Percentiles rank a stretch among this genome's conserved stretches.
These are phyloP conservation scores for Dactylis glomerata DNA, from an alignment of 176 grass and related monocot species.

Conservation along the genomic window DNA sequence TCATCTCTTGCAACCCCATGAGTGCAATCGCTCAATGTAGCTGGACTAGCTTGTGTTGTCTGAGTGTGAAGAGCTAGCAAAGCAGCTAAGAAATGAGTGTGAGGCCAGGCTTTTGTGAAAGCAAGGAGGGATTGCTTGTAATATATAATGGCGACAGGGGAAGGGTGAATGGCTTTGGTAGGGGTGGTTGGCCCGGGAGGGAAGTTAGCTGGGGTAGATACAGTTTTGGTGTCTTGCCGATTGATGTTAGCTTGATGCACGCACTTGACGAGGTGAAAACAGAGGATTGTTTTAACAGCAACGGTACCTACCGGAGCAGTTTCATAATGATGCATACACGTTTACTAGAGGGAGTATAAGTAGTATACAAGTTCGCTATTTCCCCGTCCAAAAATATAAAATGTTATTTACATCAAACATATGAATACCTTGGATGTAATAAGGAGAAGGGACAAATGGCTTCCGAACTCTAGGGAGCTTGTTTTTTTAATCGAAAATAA, in stretches of 20 bases:
- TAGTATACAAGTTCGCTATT: no score
- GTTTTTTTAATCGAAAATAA: no score
- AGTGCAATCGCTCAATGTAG: neutral
- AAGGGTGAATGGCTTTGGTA: neutral
- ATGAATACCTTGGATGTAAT: no score
- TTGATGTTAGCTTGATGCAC: neutral
- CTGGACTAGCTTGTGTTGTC: neutral
- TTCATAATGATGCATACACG: neutral
- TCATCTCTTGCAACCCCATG: slow-evolving; percentile 35
- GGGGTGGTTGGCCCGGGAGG: neutral
- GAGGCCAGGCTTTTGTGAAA: neutral
- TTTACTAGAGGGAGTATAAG: no score
- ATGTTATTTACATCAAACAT: no score
- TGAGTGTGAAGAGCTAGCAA: neutral
- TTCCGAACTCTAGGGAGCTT: no score
- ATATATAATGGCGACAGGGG: neutral
- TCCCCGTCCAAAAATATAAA: no score
- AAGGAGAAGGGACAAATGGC: no score
- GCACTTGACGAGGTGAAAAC: neutral
- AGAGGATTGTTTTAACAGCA: neutral
- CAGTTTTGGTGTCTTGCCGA: neutral
- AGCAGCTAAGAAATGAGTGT: neutral
- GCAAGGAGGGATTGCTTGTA: neutral
- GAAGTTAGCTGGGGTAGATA: neutral
- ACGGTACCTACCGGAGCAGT: neutral